Conservation (phyloP, 1,284 basidiomycete species). For the Coniophora puteana region DNA sequence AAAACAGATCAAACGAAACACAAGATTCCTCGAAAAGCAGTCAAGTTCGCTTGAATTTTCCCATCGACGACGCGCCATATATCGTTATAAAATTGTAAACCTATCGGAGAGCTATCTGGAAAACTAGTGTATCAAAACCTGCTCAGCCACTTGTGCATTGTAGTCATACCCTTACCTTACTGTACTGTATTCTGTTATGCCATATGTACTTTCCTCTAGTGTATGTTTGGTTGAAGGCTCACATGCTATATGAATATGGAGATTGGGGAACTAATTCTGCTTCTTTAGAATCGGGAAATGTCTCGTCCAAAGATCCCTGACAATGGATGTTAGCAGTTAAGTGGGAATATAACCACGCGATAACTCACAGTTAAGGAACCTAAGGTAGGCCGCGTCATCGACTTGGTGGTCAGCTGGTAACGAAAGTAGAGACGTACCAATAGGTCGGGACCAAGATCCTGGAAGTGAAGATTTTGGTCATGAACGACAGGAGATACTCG, state of each 20-base stretch:
- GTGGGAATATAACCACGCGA: constrained; percentile 21
- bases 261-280: no score
- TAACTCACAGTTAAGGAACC: constrained; percentile 56
- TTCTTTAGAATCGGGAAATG: constrained; percentile 71
- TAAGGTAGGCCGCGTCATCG: constrained; percentile 9
- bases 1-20: constrained; percentile 20
- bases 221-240: no score
- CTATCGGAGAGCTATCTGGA: neutral
- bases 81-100: neutral
- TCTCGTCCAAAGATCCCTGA: constrained; percentile 79
- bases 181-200: neutral
- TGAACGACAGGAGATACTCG: neutral
- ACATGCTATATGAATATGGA: no score
- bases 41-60: no score
- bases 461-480: constrained; percentile 9
- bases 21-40: constrained; percentile 26
- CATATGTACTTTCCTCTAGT: no score
- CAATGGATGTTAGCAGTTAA: constrained; percentile 22
- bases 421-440: constrained; percentile 44
- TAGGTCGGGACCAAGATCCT: constrained; percentile 73
- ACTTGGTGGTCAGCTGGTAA: constrained; percentile 8
- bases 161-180: neutral
- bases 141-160: neutral
- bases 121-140: neutral
- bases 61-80: no score